A percentile compares a stretch with the other conserved stretches of the same genome.
Conservation (phyloP, 371 early-diverging fungal species). For the Mortierella sp. region DNA sequence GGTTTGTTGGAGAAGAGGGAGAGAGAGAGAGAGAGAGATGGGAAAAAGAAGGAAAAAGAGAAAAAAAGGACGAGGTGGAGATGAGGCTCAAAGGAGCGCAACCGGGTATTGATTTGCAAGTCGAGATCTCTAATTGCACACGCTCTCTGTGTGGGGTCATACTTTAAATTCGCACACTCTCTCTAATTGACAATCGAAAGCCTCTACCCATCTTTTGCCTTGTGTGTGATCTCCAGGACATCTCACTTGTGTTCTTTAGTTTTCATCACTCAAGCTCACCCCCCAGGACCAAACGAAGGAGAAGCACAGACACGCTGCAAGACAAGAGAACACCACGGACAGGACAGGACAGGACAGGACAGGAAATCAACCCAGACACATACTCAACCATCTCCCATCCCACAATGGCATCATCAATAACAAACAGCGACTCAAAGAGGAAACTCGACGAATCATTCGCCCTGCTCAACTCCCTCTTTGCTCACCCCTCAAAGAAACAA, state of each 20-base stretch:
- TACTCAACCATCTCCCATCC: too few relatives aligned
- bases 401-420: too few relatives aligned
- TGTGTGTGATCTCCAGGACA: too few relatives aligned
- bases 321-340: too few relatives aligned
- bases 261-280: neutral
- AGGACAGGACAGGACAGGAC: too few relatives aligned
- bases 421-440: conserved; percentile 25
- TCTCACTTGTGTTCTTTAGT: too few relatives aligned
- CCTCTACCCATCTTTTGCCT: too few relatives aligned
- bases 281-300: neutral
- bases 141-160: neutral
- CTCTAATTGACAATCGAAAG: neutral
- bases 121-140: neutral
- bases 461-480: conserved; percentile 53
- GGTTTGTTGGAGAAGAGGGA: neutral
- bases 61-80: neutral
- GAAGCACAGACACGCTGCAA: neutral
- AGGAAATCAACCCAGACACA: too few relatives aligned
- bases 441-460: conserved; percentile 55
- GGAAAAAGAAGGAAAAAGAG: neutral
- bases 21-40: neutral
- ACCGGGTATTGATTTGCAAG: neutral
- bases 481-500: conserved; percentile 31
- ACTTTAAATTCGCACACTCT: neutral
- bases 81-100: neutral